A percentile compares a stretch with the other conserved stretches of the same genome.
phyloP scores from a whole-genome alignment of 1,284 basidiomycete genomes.

The Coriolopsis trogii region DNA sequence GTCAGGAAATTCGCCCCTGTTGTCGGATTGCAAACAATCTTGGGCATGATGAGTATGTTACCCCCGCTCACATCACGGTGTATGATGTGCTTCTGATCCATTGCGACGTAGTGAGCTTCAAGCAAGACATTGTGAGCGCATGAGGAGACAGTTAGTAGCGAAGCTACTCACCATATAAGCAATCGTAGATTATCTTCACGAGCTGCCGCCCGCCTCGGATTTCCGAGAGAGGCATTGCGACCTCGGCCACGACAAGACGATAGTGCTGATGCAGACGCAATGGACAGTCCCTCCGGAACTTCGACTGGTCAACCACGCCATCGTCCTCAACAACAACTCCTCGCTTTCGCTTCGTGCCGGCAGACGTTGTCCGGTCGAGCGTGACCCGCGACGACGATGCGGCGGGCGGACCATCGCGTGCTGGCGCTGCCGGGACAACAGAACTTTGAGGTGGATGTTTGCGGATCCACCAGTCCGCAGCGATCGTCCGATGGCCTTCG shows the following conservation, averaged over 20 bases:
- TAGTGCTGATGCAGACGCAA: conserved; percentile 14
- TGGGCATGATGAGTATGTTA: conserved; percentile 7
- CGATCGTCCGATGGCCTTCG: too few relatives aligned
- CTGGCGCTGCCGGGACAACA: too few relatives aligned
- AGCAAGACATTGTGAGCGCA: neutral
- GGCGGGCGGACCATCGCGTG: too few relatives aligned
- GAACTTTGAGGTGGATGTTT: too few relatives aligned
- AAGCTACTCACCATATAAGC: conserved; percentile 5
- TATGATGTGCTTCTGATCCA: neutral
- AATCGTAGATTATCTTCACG: conserved; percentile 1
- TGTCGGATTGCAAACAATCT: neutral
- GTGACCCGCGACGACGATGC: too few relatives aligned
- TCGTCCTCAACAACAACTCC: too few relatives aligned
- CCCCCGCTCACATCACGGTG: conserved; percentile 9
- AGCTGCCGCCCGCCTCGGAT: conserved; percentile 6
- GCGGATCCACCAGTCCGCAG: too few relatives aligned
- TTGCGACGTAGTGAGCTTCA: neutral
- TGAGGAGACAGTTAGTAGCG: neutral
- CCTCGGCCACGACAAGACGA: conserved; percentile 12
- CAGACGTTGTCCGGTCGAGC: too few relatives aligned
- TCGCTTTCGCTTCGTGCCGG: conserved; percentile 6
- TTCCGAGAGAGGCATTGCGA: conserved; percentile 1
- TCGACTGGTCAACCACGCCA: too few relatives aligned
- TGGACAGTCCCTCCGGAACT: neutral
- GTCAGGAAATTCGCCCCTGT: neutral